Conservation (phyloP, 805 yeast genomes). For the Teunomyces stri region DNA sequence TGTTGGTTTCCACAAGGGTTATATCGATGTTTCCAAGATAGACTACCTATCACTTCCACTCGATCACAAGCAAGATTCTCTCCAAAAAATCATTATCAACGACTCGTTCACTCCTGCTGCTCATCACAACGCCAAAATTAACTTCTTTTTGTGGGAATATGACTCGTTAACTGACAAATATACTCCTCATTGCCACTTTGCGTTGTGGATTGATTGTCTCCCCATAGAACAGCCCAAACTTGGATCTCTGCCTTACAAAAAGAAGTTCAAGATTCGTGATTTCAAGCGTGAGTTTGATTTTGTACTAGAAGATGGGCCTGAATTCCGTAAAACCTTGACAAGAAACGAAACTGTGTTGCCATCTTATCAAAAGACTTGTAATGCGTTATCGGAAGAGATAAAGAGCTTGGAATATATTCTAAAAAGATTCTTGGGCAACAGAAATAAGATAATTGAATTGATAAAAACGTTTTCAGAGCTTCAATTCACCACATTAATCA, state of each 20-base stretch:
- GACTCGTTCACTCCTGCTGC: constrained; percentile 19
- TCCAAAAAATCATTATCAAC: constrained; percentile 27
- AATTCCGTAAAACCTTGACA: constrained; percentile 32
- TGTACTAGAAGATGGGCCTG: constrained; percentile 44
- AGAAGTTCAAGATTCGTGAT: constrained; percentile 12
- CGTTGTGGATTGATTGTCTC: constrained; percentile 24
- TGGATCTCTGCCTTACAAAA: constrained; percentile 5
- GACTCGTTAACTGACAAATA: constrained; percentile 13
- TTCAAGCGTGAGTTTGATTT: constrained; percentile 32
- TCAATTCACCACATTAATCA: constrained; percentile 25
- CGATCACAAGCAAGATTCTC: constrained; percentile 12
- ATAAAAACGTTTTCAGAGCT: constrained; percentile 18
- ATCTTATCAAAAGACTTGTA: constrained; percentile 21
- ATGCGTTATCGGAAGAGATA: constrained; percentile 29
- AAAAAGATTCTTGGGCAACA: constrained; percentile 17
- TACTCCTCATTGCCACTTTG: constrained; percentile 20
- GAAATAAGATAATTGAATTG: constrained; percentile 22
- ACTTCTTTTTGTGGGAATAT: constrained; percentile 26
- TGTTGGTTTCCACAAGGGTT: not conserved
- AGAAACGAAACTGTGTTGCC: constrained; percentile 33
- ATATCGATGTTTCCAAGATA: constrained; percentile 28
- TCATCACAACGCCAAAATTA: constrained; percentile 17
- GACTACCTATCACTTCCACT: constrained; percentile 25
- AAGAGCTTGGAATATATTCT: constrained; percentile 26
- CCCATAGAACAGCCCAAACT: not conserved